phyloP scores from a whole-genome alignment of 805 yeast genomes.

The Scheffersomyces amazonensis region DNA sequence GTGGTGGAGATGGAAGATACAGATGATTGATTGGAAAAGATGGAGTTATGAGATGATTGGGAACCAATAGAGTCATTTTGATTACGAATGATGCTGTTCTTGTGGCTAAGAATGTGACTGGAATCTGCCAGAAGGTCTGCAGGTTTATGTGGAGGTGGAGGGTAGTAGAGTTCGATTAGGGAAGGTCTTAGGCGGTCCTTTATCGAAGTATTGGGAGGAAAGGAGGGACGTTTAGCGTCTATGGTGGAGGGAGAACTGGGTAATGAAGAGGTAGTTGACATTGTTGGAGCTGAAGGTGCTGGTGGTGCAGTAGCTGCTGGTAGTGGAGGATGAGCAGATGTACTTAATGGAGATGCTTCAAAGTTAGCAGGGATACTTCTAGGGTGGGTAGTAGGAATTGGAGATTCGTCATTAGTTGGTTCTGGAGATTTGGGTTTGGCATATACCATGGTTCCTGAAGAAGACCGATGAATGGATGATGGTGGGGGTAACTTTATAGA shows the following conservation, averaged over 20 bases:
- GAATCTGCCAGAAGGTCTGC: too few species aligned
- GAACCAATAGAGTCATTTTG: slow-evolving; percentile 24
- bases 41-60: slow-evolving; percentile 23
- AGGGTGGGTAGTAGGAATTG: slow-evolving; percentile 2
- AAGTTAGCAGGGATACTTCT: slow-evolving; percentile 3
- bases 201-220: slow-evolving; percentile 14
- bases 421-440: slow-evolving; percentile 2
- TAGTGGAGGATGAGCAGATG: slow-evolving; percentile 1
- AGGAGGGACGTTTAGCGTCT: slow-evolving; percentile 12
- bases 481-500: slow-evolving; percentile 19
- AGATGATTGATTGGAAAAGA: slow-evolving; percentile 36
- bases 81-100: too few species aligned
- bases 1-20: slow-evolving; percentile 25
- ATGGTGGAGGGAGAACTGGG: slow-evolving; percentile 1
- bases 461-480: slow-evolving; percentile 13
- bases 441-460: background rate
- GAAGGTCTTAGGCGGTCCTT: slow-evolving; percentile 34
- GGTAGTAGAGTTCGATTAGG: slow-evolving; percentile 29
- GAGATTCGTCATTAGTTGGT: slow-evolving; percentile 1
- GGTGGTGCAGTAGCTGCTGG: background rate
- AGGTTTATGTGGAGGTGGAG: too few species aligned
- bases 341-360: slow-evolving; percentile 1
- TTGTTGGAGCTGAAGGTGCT: background rate
- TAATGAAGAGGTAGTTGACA: background rate
- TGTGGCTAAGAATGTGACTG: too few species aligned